These are phyloP conservation scores for Eucalyptus lansdowneana DNA, from an alignment of 345 rosid genomes.

Conservation along the genomic window DNA sequence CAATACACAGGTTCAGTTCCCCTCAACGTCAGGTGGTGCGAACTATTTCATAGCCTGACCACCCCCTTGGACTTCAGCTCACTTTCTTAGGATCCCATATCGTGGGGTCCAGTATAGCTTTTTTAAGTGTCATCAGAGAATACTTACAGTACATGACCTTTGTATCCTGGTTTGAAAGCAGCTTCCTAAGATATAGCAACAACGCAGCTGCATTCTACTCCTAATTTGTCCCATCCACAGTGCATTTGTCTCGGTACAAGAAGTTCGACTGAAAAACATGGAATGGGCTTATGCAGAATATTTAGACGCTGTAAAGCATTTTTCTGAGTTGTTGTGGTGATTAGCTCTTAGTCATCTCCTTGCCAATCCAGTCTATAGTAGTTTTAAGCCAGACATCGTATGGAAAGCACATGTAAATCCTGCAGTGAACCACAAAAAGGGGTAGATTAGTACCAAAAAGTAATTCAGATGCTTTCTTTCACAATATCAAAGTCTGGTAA, in stretches of 20 bases:
- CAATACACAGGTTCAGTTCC: background rate
- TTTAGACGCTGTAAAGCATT: too few species aligned
- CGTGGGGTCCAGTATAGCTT: background rate
- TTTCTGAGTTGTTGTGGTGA: too few species aligned
- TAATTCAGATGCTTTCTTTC: too few species aligned
- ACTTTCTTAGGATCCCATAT: background rate
- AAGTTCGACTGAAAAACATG: fast-evolving
- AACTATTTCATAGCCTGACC: background rate
- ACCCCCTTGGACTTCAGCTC: background rate
- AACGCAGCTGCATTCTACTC: background rate
- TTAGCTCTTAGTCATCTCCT: too few species aligned
- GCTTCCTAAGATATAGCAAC: background rate
- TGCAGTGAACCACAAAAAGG: too few species aligned
- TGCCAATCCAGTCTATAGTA: too few species aligned
- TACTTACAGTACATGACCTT: background rate
- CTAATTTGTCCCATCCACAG: background rate
- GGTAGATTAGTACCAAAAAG: too few species aligned
- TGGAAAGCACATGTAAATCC: too few species aligned
- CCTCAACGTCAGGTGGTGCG: background rate
- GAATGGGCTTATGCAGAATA: background rate
- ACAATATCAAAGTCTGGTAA: too few species aligned
- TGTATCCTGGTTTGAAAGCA: background rate
- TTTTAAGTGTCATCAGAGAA: background rate
- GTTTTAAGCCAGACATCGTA: too few species aligned
- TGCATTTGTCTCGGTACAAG: background rate